phyloP scores from a whole-genome alignment of 192 early-diverging fungal genomes.

The Phycomyces blakesleeanus region DNA sequence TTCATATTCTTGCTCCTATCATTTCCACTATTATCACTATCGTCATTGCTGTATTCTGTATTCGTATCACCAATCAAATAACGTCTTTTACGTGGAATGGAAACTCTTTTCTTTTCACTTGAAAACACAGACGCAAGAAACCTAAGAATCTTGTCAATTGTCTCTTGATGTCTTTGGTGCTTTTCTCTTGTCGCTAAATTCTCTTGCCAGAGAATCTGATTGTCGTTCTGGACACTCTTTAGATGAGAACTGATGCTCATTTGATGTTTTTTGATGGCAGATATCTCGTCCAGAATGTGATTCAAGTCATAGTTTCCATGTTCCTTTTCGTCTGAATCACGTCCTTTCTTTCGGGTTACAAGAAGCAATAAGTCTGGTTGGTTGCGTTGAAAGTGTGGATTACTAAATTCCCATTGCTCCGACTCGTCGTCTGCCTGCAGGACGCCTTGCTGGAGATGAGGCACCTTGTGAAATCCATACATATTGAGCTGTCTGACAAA shows the following conservation, averaged over 20 bases:
- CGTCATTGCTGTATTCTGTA: slow-evolving; percentile 5
- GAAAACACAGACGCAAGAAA: slow-evolving; percentile 92
- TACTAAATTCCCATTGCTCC: slow-evolving; percentile 90
- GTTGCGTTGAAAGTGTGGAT: slow-evolving; percentile 84
- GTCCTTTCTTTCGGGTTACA: slow-evolving; percentile 80
- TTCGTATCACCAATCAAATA: slow-evolving; percentile 37
- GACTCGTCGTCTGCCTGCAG: slow-evolving; percentile 69
- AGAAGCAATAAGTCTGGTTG: slow-evolving; percentile 88
- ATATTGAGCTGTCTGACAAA: slow-evolving; percentile 94
- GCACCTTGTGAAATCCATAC: slow-evolving; percentile 98
- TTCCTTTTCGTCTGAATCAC: slow-evolving; percentile 49
- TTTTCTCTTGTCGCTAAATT: slow-evolving; percentile 67
- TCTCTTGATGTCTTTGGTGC: slow-evolving; percentile 85
- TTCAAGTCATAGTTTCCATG: slow-evolving; percentile 47
- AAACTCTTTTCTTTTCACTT: slow-evolving; percentile 46
- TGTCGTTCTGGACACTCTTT: slow-evolving; percentile 84
- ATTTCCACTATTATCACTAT: too few relatives aligned
- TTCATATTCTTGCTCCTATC: too few relatives aligned
- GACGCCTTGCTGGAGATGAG: slow-evolving; percentile 87
- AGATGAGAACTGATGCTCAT: slow-evolving; percentile 84
- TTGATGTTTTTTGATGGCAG: slow-evolving; percentile 91
- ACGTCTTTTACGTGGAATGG: slow-evolving; percentile 49
- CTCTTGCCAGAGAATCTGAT: slow-evolving; percentile 88
- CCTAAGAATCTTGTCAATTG: slow-evolving; percentile 90
- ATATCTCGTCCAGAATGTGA: slow-evolving; percentile 73